phyloP scores from a whole-genome alignment of 208 protist species.

The Cochliopodium minus region DNA sequence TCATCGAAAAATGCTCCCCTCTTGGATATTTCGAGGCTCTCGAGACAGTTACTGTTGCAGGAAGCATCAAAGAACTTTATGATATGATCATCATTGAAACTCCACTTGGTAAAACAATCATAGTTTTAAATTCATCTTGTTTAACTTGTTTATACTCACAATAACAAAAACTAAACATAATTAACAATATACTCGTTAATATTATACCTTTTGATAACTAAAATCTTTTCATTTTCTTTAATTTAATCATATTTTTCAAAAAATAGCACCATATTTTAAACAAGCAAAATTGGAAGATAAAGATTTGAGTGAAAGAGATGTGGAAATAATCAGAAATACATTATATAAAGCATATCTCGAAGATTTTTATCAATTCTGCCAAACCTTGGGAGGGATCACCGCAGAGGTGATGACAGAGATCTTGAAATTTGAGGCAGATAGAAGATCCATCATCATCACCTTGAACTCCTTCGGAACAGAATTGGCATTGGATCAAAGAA shows the following conservation, averaged over 20 bases:
- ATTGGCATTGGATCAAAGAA: slow-evolving; percentile 47
- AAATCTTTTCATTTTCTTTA: slow-evolving; percentile 16
- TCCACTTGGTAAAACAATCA: slow-evolving; percentile 67
- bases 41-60: slow-evolving; percentile 61
- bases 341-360: slow-evolving; percentile 95
- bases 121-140: too few relatives aligned
- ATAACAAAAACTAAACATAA: neutral
- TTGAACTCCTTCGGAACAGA: slow-evolving; percentile 85
- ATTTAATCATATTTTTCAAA: slow-evolving; percentile 10
- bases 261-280: slow-evolving; percentile 5
- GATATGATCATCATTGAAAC: slow-evolving; percentile 87
- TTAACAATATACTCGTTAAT: neutral
- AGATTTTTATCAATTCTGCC: slow-evolving; percentile 87
- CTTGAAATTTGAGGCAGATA: slow-evolving; percentile 84
- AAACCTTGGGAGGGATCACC: slow-evolving; percentile 58
- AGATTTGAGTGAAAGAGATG: slow-evolving; percentile 23
- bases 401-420: slow-evolving; percentile 62
- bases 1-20: slow-evolving; percentile 88
- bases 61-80: slow-evolving; percentile 78
- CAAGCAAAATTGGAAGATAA: neutral
- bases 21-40: slow-evolving; percentile 87
- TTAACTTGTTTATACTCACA: neutral
- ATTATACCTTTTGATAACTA: slow-evolving; percentile 1
- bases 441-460: slow-evolving; percentile 86
- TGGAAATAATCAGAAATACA: slow-evolving; percentile 91